Evolutionary conservation across 2,329 filamentous ascomycete genomes (phyloP), one percentile per base, ranked within the genome.

Genomic region (Lizonia empirigonia): DNA sequence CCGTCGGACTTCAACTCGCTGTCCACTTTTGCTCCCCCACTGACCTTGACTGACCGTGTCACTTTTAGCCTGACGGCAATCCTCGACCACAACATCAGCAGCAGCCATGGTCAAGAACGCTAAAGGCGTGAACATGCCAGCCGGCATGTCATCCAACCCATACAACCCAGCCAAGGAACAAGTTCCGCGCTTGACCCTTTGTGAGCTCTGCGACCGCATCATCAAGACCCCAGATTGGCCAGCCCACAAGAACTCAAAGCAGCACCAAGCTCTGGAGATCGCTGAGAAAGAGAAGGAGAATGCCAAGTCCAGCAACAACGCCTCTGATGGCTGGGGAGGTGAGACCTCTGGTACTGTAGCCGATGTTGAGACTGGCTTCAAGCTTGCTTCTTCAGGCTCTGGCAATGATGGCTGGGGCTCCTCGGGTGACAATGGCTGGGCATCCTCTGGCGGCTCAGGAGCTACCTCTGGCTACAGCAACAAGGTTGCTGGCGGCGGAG

Each of bases 321-420:
- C 13, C 20, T 22, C 29, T 7, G 41, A 40, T 20, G 39, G 24
- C 34, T 53, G 48, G 40, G 48, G 44, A 12, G 60, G 37, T 30
- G 39, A 63, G 13, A 26, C 50, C 19, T 51, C 35, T 19, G 55
- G 47, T 44, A 50, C 47, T 35, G 35, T 26, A 23, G 33, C 30
- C 20, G 38, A 44, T 16, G 8, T 13, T 7, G 27, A 15, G 19
- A 27, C 29, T 27, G 49, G 35, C 42, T 59, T 58, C 42, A 34
- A 41, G 42, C 44, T 29, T 7, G 27, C 37, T 12, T 12, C 33
- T 29, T n/a, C 30, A 18, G 30, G 22, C 20, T 38, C 82, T 87
- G 77, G 79, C 79, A 55, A 75, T 37, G 33, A 40, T 30, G 50
- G 32, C 7, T 58, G 58, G 69, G 62, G 69, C 49, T 15, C 19